These are phyloP conservation scores for Teunomyces barrocoloradensis DNA, from an alignment of 805 yeast species.

Conservation along the genomic window DNA sequence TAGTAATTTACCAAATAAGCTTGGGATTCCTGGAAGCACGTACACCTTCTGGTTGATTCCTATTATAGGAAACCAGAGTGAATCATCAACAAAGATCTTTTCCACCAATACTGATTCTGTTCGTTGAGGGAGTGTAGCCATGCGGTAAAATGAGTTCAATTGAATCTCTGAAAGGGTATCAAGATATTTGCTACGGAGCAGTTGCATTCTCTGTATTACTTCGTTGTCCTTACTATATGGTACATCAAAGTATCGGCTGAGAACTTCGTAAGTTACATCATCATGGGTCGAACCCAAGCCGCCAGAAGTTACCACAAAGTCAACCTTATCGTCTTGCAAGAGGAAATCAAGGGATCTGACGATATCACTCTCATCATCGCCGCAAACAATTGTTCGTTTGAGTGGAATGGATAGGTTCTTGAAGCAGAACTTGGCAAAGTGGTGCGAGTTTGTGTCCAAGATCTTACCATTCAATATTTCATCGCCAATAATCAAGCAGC, in stretches of 20 bases:
- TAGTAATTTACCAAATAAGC: constrained; percentile 58
- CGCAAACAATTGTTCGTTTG: constrained; percentile 65
- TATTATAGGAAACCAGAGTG: constrained; percentile 84
- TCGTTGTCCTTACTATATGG: constrained; percentile 51
- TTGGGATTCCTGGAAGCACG: constrained; percentile 84
- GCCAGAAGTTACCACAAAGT: constrained; percentile 68
- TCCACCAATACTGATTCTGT: constrained; percentile 31
- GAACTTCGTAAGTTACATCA: constrained; percentile 75
- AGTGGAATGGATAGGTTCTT: constrained; percentile 59
- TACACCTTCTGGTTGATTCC: constrained; percentile 62
- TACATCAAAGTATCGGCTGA: constrained; percentile 63
- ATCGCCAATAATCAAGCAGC: constrained; percentile 73
- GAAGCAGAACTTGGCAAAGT: constrained; percentile 71
- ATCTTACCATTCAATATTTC: constrained; percentile 87
- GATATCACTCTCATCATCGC: constrained; percentile 72
- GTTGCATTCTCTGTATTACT: constrained; percentile 60
- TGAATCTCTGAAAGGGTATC: constrained; percentile 41
- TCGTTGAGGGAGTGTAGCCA: constrained; percentile 75
- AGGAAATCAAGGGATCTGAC: constrained; percentile 48
- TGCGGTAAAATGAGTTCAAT: constrained; percentile 60
- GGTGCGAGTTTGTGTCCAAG: constrained; percentile 70
- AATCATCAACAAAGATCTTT: constrained; percentile 42
- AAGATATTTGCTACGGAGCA: constrained; percentile 38
- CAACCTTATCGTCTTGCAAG: constrained; percentile 45
- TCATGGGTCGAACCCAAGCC: constrained; percentile 89